Evolutionary conservation across 768 basidiomycete genomes (phyloP).

Genomic region (Tephrocybe sp.): DNA sequence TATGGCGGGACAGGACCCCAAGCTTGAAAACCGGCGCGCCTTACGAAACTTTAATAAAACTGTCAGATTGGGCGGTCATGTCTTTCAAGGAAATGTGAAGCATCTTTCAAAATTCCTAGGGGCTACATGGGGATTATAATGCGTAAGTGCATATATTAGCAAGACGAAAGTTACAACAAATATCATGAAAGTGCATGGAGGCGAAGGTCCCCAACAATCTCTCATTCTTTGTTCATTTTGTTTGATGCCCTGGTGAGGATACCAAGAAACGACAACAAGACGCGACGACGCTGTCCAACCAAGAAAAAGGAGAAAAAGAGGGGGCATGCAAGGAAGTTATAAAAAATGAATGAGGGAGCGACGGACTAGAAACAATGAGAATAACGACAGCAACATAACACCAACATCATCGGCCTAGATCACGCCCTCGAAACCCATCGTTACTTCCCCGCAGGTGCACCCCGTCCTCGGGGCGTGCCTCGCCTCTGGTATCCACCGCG

Average conservation of each 20-base stretch:
- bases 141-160: background rate
- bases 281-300: background rate
- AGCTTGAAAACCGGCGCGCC: too few species aligned
- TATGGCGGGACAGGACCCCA: too few species aligned
- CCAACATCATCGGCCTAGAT: constrained; percentile 11
- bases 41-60: too few species aligned
- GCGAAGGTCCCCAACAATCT: background rate
- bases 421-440: background rate
- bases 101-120: too few species aligned
- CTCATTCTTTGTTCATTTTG: background rate
- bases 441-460: constrained; percentile 23
- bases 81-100: too few species aligned
- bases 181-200: background rate
- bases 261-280: background rate
- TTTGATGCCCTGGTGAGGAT: background rate
- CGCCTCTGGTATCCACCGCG: constrained; percentile 21
- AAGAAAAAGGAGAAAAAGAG: background rate
- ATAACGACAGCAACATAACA: background rate
- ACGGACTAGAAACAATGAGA: background rate
- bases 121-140: too few species aligned
- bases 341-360: background rate
- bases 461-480: constrained; percentile 33
- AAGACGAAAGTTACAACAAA: background rate
- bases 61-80: too few species aligned
- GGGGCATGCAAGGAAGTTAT: background rate